A percentile compares a stretch with the other conserved stretches of the same genome.
Evolutionary conservation across 129 eudicot species (phyloP).

Genomic region (Saposhnikovia divaricata): DNA sequence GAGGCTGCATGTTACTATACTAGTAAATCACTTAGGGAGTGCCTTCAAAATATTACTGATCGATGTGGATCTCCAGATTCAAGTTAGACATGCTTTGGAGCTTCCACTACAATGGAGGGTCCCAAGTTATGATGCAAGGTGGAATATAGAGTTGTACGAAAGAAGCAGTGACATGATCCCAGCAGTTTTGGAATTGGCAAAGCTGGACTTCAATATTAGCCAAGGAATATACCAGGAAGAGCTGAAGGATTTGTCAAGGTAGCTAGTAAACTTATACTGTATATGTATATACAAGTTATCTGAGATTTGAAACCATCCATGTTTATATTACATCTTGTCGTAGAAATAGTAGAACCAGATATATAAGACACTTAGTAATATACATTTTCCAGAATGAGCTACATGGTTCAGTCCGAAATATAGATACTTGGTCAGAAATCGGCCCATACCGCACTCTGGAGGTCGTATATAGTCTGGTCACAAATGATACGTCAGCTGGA

Average conservation of each 20-base stretch:
- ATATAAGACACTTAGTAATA: background rate
- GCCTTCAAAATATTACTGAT: slow-evolving; percentile 1
- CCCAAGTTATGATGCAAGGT: background rate
- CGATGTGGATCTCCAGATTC: background rate
- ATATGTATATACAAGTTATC: too few relatives aligned
- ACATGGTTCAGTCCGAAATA: too few relatives aligned
- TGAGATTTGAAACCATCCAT: too few relatives aligned
- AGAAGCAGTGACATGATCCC: slow-evolving; percentile 5
- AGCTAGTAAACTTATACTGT: background rate
- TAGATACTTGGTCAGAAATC: too few relatives aligned
- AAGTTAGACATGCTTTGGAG: background rate
- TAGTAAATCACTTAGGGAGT: slow-evolving; percentile 19
- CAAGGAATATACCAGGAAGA: background rate
- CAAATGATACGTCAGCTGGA: too few relatives aligned
- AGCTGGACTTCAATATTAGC: background rate
- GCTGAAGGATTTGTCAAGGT: background rate
- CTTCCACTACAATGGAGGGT: slow-evolving; percentile 10
- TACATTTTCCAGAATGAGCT: too few relatives aligned
- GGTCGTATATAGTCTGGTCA: too few relatives aligned
- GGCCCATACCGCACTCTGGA: too few relatives aligned
- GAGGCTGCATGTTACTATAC: slow-evolving; percentile 34
- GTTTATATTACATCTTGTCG: background rate
- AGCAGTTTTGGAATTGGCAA: background rate
- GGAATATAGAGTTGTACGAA: background rate
- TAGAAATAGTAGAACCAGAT: background rate